Percentiles rank a stretch among this genome's conserved stretches.
These are phyloP conservation scores for Claviceps africana DNA, from an alignment of 2,329 filamentous ascomycete species.

Conservation along the genomic window DNA sequence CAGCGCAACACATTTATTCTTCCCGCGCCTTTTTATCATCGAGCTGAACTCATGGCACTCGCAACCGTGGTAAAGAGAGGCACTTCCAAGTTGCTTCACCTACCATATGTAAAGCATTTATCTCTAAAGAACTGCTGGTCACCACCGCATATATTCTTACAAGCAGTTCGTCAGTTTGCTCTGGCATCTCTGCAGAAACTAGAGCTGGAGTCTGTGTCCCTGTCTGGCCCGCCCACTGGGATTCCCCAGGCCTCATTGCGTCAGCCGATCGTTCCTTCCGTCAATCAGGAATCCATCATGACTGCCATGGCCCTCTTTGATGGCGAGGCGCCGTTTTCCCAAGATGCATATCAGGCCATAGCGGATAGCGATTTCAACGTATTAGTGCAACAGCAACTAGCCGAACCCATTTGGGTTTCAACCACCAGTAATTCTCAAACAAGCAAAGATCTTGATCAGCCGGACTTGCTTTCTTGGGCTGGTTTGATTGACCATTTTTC, in stretches of 20 bases:
- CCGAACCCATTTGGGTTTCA: not conserved
- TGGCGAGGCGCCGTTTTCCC: not conserved
- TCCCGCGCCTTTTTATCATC: conserved; percentile 41
- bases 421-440: not conserved
- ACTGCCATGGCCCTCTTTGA: not conserved
- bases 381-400: not conserved
- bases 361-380: not conserved
- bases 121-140: conserved; percentile 58
- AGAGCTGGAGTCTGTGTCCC: conserved; percentile 49
- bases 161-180: conserved; percentile 35
- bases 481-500: conserved; percentile 30
- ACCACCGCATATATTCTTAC: conserved; percentile 37
- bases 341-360: not conserved
- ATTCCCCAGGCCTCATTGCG: not conserved
- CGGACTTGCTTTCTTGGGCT: conserved; percentile 24
- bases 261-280: conserved; percentile 7
- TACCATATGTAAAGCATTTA: conserved; percentile 44
- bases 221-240: conserved; percentile 33
- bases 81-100: conserved; percentile 27
- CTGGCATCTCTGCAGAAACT: conserved; percentile 35
- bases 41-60: conserved; percentile 16
- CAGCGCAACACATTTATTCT: conserved; percentile 49
- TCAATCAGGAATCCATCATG: conserved; percentile 3
- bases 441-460: conserved; percentile 4
- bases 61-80: conserved; percentile 16